These are phyloP conservation scores for Alliaria petiolata DNA, from an alignment of 345 rosid genomes.

Conservation along the genomic window DNA sequence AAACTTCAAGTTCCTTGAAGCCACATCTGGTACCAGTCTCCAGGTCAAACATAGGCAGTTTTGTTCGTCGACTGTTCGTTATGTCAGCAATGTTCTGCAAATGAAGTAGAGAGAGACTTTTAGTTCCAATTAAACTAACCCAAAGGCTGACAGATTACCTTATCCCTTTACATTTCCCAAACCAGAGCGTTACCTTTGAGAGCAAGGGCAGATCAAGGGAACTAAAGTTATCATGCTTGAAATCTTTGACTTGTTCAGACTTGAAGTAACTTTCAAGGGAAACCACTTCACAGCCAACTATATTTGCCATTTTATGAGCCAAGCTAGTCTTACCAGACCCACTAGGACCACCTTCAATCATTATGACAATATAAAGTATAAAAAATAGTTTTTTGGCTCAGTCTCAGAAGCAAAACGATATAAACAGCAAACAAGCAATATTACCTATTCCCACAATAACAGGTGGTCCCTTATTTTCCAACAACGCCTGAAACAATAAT, in stretches of 20 bases:
- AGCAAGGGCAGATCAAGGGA: slow-evolving; percentile 87
- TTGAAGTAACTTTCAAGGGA: slow-evolving; percentile 95
- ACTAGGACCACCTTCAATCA: slow-evolving; percentile 93
- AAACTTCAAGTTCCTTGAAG: slow-evolving; percentile 85
- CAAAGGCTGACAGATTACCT: neutral
- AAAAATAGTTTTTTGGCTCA: neutral
- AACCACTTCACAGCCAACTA: slow-evolving; percentile 98
- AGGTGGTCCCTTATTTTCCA: slow-evolving; percentile 89
- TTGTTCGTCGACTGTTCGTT: slow-evolving; percentile 62
- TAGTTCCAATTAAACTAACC: neutral
- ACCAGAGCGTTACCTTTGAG: slow-evolving; percentile 57
- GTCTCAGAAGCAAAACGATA: neutral
- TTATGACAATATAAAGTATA: neutral
- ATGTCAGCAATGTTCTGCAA: slow-evolving; percentile 80
- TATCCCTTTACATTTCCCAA: slow-evolving; percentile 2
- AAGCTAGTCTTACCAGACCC: slow-evolving; percentile 99
- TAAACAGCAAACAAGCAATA: slow-evolving; percentile 6
- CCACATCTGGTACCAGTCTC: slow-evolving; percentile 87
- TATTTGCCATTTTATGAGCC: slow-evolving; percentile 99
- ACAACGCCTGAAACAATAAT: slow-evolving; percentile 65
- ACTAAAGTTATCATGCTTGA: slow-evolving; percentile 87
- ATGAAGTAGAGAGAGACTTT: slow-evolving; percentile 17
- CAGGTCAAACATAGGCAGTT: slow-evolving; percentile 81
- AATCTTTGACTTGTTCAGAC: slow-evolving; percentile 82
- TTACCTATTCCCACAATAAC: slow-evolving; percentile 97